Percentiles rank a stretch among this genome's conserved stretches.
phyloP scores from a whole-genome alignment of 139 green algal genomes.

The Raphidocelis subcapitata region DNA sequence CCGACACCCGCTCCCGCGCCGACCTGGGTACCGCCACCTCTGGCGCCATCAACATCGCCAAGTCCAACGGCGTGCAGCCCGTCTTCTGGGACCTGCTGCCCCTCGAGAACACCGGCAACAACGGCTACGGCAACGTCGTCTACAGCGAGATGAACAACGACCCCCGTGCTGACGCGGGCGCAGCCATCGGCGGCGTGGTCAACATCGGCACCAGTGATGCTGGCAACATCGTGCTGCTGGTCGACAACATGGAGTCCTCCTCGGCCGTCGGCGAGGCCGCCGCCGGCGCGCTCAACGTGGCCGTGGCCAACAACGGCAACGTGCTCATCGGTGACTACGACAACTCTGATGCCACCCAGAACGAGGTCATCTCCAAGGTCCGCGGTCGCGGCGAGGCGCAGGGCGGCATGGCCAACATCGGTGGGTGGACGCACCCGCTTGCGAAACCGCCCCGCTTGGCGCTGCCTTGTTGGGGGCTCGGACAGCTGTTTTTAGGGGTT shows the following conservation, averaged over 20 bases:
- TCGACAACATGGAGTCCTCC: not conserved
- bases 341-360: conserved; percentile 20
- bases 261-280: conserved; percentile 21
- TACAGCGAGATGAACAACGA: conserved; percentile 2
- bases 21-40: not conserved
- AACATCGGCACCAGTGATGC: not conserved
- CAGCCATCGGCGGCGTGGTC: not conserved
- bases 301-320: conserved; percentile 11
- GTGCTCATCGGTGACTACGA: conserved; percentile 17
- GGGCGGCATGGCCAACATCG: conserved; percentile 21
- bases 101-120: not conserved
- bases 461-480: too few species aligned
- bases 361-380: conserved; percentile 14
- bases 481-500: too few species aligned
- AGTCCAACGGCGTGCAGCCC: conserved; percentile 6
- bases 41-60: conserved; percentile 4
- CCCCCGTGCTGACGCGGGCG: not conserved
- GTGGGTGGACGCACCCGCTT: not conserved
- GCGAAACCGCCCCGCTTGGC: too few species aligned
- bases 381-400: conserved; percentile 19
- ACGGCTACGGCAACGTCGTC: conserved; percentile 8
- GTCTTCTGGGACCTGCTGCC: conserved; percentile 6
- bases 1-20: conserved; percentile 1
- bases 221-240: conserved; percentile 1
- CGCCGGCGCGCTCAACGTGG: conserved; percentile 5